Conservation (phyloP, 805 yeast genomes). For the Scheffersomyces coipomensis region DNA sequence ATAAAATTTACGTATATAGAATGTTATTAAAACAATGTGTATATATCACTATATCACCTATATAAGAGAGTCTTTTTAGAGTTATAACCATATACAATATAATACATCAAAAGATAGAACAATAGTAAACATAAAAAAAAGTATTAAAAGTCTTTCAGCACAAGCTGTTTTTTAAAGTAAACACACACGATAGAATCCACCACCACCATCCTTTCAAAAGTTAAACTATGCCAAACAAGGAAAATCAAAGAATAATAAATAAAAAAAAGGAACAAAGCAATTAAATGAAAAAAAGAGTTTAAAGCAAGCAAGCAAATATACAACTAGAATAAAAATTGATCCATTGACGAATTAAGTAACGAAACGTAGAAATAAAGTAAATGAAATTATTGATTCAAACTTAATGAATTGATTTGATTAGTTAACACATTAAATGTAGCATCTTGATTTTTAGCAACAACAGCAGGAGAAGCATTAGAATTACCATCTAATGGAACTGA, state of each 20-base stretch:
- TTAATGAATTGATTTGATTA: slow-evolving; percentile 33
- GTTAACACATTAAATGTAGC: slow-evolving; percentile 18
- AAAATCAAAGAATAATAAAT: too few species aligned
- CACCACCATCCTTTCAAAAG: too few species aligned
- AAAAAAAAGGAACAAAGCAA: neutral
- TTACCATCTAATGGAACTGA: slow-evolving; percentile 13
- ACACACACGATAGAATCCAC: too few species aligned
- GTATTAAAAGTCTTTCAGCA: too few species aligned
- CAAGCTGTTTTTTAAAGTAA: too few species aligned
- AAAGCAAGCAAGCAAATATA: too few species aligned
- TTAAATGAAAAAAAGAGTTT: slow-evolving; percentile 2
- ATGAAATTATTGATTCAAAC: slow-evolving; percentile 20
- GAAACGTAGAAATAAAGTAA: neutral
- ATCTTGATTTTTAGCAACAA: slow-evolving; percentile 4
- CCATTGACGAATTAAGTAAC: neutral
- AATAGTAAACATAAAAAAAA: too few species aligned
- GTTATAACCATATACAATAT: neutral
- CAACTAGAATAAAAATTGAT: too few species aligned
- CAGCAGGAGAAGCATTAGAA: slow-evolving; percentile 3
- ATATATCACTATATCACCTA: neutral
- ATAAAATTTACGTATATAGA: neutral
- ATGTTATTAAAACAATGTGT: too few species aligned
- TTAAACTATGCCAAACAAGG: too few species aligned
- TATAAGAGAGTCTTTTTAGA: neutral
- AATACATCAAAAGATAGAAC: neutral